Evolutionary conservation across 768 basidiomycete species (phyloP), one percentile per base, ranked within the genome.

Genomic region (Ramaria sp.): DNA sequence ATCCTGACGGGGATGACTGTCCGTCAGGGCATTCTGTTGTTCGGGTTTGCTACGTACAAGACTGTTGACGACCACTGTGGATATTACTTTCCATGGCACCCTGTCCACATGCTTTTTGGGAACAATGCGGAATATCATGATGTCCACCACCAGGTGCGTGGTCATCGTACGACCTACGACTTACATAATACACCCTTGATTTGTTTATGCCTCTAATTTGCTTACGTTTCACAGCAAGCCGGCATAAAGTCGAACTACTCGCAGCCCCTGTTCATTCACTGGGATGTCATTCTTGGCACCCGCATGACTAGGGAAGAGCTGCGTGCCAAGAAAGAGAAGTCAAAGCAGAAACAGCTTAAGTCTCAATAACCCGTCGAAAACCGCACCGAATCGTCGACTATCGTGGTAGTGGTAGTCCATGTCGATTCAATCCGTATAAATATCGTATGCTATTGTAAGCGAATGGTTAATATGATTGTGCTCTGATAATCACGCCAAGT

Each of bases 71-170:
- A 73, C 60, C 73, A 74, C 56, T 73, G 70, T 54, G 75, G 72
- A 22, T 75, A 73, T 61, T 59, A 67, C 15, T 59, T 77, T 24
- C 73, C 73, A 62, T 77, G 71, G 71, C 76, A 78, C 58, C 77
- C 77, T 4, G 63, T 71, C 33, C 75, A 77, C 63, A 58, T 72
- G 49, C 58, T 77, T 58, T 77, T 76, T 58, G 63, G 64, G 45
- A 78, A 78, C 67, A 76, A 75, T 59, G 72, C 73, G 7, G 72
- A 75, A 54, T 78, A 73, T 62, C 75, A 76, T 57, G 75, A 76
- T 60, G 74, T 77, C 47, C 75, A 77, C 55, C 75, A 75, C 63
- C 71, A 71, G 63, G 67, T 67, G 47, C 69, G 69, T 61, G 1
- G 19, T 30, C 2, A 45, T 24, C 17, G 17, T 13, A 17, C 31